phyloP scores from a whole-genome alignment of 192 early-diverging fungal genomes.

The Coemansia sp. region DNA sequence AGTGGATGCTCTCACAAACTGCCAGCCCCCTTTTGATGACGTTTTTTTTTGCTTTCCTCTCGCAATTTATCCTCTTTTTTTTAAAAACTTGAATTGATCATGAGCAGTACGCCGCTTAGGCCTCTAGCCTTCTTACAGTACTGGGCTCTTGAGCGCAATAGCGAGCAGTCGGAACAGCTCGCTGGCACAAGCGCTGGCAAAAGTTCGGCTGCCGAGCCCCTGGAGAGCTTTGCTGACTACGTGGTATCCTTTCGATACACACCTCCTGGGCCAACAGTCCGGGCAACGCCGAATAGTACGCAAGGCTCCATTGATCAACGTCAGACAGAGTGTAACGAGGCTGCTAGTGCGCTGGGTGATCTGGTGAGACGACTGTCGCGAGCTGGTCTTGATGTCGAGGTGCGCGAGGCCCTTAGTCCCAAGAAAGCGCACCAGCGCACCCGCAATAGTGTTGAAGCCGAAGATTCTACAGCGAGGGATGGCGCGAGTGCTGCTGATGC shows the following conservation, averaged over 20 bases:
- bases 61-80: background rate
- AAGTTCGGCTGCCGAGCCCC: background rate
- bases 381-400: slow-evolving; percentile 67
- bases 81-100: background rate
- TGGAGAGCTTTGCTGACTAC: slow-evolving; percentile 44
- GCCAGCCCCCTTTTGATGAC: background rate
- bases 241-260: slow-evolving; percentile 37
- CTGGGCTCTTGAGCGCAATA: slow-evolving; percentile 37
- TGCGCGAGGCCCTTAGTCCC: slow-evolving; percentile 58
- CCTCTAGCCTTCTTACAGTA: slow-evolving; percentile 30
- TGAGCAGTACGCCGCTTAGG: background rate
- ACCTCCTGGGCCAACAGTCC: background rate
- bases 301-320: background rate
- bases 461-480: background rate
- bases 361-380: slow-evolving; percentile 59
- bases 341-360: slow-evolving; percentile 52
- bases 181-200: background rate
- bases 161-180: background rate
- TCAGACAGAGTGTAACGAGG: background rate
- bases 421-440: slow-evolving; percentile 12
- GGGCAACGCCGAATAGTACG: background rate
- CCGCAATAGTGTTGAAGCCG: background rate
- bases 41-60: background rate
- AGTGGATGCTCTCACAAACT: background rate
- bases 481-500: background rate